Percentiles rank a stretch among this genome's conserved stretches.
Conservation (phyloP, 768 basidiomycete genomes). For the Amanita molliuscula region DNA sequence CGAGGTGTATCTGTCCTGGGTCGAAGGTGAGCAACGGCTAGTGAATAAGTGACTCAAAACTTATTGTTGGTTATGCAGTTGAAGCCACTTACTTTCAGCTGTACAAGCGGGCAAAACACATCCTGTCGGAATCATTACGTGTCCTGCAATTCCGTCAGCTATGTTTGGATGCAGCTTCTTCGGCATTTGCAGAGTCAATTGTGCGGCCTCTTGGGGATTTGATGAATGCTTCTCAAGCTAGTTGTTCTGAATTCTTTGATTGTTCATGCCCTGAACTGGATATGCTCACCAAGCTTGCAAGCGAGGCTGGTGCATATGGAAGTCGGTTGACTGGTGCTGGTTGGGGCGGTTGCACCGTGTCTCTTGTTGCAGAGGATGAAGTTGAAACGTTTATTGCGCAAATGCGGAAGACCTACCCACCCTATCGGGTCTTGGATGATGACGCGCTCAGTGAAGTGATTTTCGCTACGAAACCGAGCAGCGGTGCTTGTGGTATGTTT, state of each 20-base stretch:
- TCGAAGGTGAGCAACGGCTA: constrained; percentile 45
- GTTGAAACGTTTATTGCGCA: constrained; percentile 56
- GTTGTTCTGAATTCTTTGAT: constrained; percentile 60
- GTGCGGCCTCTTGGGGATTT: constrained; percentile 46
- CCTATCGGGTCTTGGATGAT: constrained; percentile 52
- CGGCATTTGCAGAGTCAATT: constrained; percentile 9
- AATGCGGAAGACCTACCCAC: constrained; percentile 48
- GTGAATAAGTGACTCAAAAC: background rate
- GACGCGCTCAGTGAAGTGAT: constrained; percentile 55
- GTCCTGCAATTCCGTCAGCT: constrained; percentile 69
- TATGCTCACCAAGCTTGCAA: constrained; percentile 51
- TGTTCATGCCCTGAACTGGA: constrained; percentile 79
- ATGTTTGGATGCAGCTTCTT: constrained; percentile 37
- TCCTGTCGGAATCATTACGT: constrained; percentile 69
- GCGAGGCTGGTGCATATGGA: constrained; percentile 67
- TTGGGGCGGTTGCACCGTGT: constrained; percentile 88
- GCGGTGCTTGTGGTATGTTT: constrained; percentile 66
- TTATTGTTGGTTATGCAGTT: constrained; percentile 28
- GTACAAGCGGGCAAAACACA: constrained; percentile 75
- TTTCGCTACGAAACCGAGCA: constrained; percentile 78
- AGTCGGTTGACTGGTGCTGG: constrained; percentile 87
- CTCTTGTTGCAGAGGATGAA: constrained; percentile 55
- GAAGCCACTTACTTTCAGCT: constrained; percentile 76
- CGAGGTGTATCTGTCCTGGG: constrained; percentile 67
- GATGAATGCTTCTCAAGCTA: constrained; percentile 73